Evolutionary conservation across 1,284 basidiomycete genomes (phyloP).

Genomic region (Leucocoprinus gongylophorus): DNA sequence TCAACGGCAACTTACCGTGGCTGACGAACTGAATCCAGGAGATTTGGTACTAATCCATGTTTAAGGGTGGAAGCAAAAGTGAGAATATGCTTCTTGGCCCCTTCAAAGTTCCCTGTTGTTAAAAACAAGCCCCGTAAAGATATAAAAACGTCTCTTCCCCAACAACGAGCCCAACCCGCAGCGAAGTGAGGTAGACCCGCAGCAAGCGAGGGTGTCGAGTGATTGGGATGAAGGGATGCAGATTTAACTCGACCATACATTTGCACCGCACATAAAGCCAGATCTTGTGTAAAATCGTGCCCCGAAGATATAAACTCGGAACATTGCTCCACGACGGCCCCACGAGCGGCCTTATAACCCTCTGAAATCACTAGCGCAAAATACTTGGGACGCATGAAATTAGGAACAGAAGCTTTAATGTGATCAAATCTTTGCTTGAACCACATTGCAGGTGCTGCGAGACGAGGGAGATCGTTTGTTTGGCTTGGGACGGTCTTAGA

Average conservation of each 20-base stretch:
- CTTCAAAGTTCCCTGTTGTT: constrained; percentile 84
- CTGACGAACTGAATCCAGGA: constrained; percentile 80
- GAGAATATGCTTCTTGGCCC: constrained; percentile 81
- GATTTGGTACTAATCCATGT: constrained; percentile 89
- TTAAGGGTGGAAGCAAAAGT: constrained; percentile 83
- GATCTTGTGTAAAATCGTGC: constrained; percentile 82
- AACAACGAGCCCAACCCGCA: constrained; percentile 87
- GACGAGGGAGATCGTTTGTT: constrained; percentile 54
- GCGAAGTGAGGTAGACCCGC: constrained; percentile 95
- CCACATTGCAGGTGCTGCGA: constrained; percentile 72
- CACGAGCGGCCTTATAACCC: constrained; percentile 85
- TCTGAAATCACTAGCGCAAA: constrained; percentile 86
- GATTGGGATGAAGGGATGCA: constrained; percentile 73
- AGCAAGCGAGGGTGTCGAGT: constrained; percentile 73
- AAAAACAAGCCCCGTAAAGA: constrained; percentile 88
- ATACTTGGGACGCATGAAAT: constrained; percentile 89
- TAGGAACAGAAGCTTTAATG: constrained; percentile 66
- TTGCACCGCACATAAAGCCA: constrained; percentile 83
- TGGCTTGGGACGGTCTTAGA: constrained; percentile 43
- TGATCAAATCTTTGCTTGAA: constrained; percentile 77
- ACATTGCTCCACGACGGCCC: constrained; percentile 75
- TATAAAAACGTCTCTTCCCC: constrained; percentile 97
- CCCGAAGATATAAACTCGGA: constrained; percentile 82
- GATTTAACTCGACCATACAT: constrained; percentile 89
- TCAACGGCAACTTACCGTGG: constrained; percentile 49